Evolutionary conservation across 2,329 filamentous ascomycete species (phyloP).

Genomic region (Clonostachys rhizophaga): DNA sequence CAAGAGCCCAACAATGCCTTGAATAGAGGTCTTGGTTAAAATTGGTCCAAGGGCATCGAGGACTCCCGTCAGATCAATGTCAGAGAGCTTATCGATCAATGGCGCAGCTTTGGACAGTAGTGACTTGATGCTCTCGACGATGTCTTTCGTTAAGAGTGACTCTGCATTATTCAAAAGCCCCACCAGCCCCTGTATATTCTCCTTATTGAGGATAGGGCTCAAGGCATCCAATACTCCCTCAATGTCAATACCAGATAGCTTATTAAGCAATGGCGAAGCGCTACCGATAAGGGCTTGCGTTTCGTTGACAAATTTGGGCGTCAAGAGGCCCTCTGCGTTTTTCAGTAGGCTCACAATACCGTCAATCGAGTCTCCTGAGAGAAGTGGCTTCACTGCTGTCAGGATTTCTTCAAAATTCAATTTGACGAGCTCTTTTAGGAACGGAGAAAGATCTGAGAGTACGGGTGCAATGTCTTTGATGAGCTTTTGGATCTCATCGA

Average conservation of each 20-base stretch:
- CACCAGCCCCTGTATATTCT: slow-evolving; percentile 18
- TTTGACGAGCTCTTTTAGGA: neutral
- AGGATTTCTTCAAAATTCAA: slow-evolving; percentile 11
- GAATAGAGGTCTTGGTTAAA: slow-evolving; percentile 19
- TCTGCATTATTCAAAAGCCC: slow-evolving; percentile 11
- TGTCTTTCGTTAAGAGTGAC: slow-evolving; percentile 12
- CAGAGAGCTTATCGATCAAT: slow-evolving; percentile 13
- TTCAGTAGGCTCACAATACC: slow-evolving; percentile 24
- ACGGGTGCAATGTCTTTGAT: slow-evolving; percentile 14
- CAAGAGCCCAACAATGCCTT: slow-evolving; percentile 23
- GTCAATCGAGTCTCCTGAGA: slow-evolving; percentile 17
- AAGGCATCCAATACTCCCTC: slow-evolving; percentile 14
- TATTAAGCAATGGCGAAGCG: slow-evolving; percentile 20
- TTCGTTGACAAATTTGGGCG: slow-evolving; percentile 11
- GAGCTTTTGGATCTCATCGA: slow-evolving; percentile 13
- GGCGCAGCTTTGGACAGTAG: slow-evolving; percentile 11
- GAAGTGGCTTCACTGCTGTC: slow-evolving; percentile 11
- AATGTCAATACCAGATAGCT: slow-evolving; percentile 24
- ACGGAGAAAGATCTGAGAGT: slow-evolving; percentile 13
- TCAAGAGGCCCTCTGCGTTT: slow-evolving; percentile 20
- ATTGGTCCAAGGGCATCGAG: slow-evolving; percentile 18
- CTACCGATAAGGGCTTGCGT: slow-evolving; percentile 8
- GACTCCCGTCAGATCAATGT: slow-evolving; percentile 20
- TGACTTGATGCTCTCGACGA: slow-evolving; percentile 10
- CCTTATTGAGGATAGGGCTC: slow-evolving; percentile 17